Conservation (phyloP, 192 early-diverging fungal species). For the Coemansia sp. region DNA sequence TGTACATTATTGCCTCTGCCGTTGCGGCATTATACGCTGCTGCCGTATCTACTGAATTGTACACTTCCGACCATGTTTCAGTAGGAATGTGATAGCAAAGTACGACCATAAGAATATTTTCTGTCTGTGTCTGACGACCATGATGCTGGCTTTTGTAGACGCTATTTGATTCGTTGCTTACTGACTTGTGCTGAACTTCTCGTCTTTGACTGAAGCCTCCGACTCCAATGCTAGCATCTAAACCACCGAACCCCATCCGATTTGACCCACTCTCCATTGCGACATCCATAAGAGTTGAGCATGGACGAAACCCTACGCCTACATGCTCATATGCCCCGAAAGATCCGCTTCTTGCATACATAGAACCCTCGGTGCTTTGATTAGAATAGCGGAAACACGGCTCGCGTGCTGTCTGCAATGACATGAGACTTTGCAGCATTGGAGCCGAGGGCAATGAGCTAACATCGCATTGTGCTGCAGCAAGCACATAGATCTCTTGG, state of each 20-base stretch:
- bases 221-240: neutral
- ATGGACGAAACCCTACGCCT: slow-evolving; percentile 33
- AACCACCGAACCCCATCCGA: neutral
- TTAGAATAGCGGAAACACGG: slow-evolving; percentile 9
- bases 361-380: slow-evolving; percentile 5
- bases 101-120: slow-evolving; percentile 43
- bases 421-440: slow-evolving; percentile 26
- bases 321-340: slow-evolving; percentile 1
- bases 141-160: slow-evolving; percentile 4
- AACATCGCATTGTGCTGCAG: slow-evolving; percentile 38
- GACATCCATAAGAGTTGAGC: slow-evolving; percentile 36
- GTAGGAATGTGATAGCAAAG: slow-evolving; percentile 57
- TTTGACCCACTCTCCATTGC: slow-evolving; percentile 3
- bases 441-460: slow-evolving; percentile 8
- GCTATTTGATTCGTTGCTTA: slow-evolving; percentile 3
- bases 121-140: slow-evolving; percentile 7
- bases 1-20: neutral
- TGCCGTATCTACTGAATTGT: slow-evolving; percentile 30
- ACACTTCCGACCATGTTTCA: slow-evolving; percentile 53
- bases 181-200: neutral
- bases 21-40: slow-evolving; percentile 50
- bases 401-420: slow-evolving; percentile 14
- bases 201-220: neutral
- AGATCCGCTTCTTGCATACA: slow-evolving; percentile 7
- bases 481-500: slow-evolving; percentile 85